Evolutionary conservation across 345 rosid genomes (phyloP).

Genomic region (Gossypium ekmanianum): DNA sequence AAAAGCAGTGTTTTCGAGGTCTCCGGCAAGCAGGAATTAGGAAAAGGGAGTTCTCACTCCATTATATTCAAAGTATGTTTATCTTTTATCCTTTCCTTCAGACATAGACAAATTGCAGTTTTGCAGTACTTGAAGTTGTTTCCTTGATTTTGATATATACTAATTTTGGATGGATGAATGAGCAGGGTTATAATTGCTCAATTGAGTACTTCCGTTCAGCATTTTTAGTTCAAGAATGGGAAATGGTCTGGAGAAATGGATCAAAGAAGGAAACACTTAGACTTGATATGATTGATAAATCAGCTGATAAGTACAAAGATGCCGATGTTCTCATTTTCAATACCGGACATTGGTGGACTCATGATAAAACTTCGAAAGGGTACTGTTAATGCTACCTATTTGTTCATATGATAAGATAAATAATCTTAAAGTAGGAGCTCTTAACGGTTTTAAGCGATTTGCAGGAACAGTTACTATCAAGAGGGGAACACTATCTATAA

Average conservation of each 20-base stretch:
- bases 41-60: constrained; percentile 31
- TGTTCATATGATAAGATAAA: not conserved
- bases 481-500: constrained; percentile 35
- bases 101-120: not conserved
- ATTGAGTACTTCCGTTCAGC: constrained; percentile 26
- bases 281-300: constrained; percentile 35
- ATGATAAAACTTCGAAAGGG: constrained; percentile 50
- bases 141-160: not conserved
- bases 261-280: constrained; percentile 43
- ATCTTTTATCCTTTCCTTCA: not conserved
- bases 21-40: constrained; percentile 30
- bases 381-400: constrained; percentile 11
- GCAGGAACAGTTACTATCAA: constrained; percentile 46
- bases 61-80: constrained; percentile 32
- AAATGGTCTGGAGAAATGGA: constrained; percentile 15
- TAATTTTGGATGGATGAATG: constrained; percentile 12
- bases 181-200: constrained; percentile 41
- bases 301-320: constrained; percentile 30
- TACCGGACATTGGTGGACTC: constrained; percentile 64
- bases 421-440: not conserved
- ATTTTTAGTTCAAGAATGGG: constrained; percentile 38
- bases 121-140: not conserved
- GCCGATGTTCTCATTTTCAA: constrained; percentile 48
- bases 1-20: constrained; percentile 33
- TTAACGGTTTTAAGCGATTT: not conserved